Evolutionary conservation across 2,329 filamentous ascomycete species (phyloP).

Genomic region (Beauveria scarabaeidicola): DNA sequence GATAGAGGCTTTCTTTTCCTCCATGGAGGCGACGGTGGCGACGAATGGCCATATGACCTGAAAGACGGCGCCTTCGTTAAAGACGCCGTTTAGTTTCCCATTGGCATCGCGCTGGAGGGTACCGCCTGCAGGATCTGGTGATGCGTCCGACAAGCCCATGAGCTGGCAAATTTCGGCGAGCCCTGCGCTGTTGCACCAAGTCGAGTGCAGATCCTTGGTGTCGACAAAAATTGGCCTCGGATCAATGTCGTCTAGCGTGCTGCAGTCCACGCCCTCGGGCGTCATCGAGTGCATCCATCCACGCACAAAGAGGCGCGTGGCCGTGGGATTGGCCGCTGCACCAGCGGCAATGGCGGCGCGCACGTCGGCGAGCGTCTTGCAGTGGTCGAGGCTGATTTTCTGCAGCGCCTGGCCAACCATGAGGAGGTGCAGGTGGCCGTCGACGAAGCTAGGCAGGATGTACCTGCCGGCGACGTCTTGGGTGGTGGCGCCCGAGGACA

Average conservation of each 20-base stretch:
- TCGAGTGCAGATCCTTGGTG: constrained; percentile 47
- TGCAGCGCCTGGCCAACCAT: constrained; percentile 44
- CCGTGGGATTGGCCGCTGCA: constrained; percentile 37
- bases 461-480: constrained; percentile 25
- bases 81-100: constrained; percentile 40
- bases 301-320: constrained; percentile 41
- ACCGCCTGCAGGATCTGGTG: constrained; percentile 41
- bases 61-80: constrained; percentile 44
- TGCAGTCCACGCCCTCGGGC: constrained; percentile 34
- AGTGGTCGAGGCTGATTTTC: constrained; percentile 41
- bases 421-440: constrained; percentile 49
- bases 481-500: constrained; percentile 16
- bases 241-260: constrained; percentile 41
- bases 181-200: constrained; percentile 46
- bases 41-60: constrained; percentile 48
- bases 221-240: constrained; percentile 48
- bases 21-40: constrained; percentile 35
- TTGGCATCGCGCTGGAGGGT: constrained; percentile 40
- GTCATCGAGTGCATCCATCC: constrained; percentile 49
- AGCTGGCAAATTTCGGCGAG: constrained; percentile 32
- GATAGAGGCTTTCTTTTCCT: constrained; percentile 41
- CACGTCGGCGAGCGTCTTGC: constrained; percentile 42
- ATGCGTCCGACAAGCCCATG: constrained; percentile 32
- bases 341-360: constrained; percentile 35
- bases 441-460: constrained; percentile 48